These are phyloP conservation scores for Ophiobolus disseminans DNA, from an alignment of 2,329 filamentous ascomycete genomes.

Conservation along the genomic window DNA sequence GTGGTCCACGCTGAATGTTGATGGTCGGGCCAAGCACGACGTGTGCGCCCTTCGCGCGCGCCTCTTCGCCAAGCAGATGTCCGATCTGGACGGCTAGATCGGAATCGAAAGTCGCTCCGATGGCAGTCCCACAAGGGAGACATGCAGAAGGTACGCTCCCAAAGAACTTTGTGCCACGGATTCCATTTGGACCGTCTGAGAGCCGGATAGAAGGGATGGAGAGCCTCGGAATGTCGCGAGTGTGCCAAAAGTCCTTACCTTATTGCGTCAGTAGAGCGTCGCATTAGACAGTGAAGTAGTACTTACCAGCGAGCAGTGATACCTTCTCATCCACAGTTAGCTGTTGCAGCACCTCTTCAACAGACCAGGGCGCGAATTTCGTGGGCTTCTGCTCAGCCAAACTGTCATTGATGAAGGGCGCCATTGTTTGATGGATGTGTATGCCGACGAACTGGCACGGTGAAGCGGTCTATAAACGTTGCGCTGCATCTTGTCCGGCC, in stretches of 20 bases:
- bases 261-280: no score
- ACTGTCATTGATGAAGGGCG: background rate
- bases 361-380: background rate
- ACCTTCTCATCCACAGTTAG: conserved; percentile 1
- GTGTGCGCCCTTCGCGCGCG: conserved; percentile 28
- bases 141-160: conserved; percentile 67
- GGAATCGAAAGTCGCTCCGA: conserved; percentile 72
- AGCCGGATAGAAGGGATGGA: conserved; percentile 3
- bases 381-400: background rate
- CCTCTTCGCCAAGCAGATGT: conserved; percentile 70
- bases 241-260: conserved; percentile 2
- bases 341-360: background rate
- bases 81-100: conserved; percentile 70
- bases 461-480: no score
- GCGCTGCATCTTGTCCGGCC: no score
- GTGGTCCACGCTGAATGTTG: conserved; percentile 24
- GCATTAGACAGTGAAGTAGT: background rate
- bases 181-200: conserved; percentile 70
- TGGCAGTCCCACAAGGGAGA: conserved; percentile 74
- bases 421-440: no score
- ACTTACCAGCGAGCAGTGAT: background rate
- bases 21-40: conserved; percentile 33
- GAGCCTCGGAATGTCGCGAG: background rate
- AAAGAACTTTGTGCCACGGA: conserved; percentile 67
- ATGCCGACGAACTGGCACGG: no score